Conservation (phyloP, 345 rosid species). For the Durio zibethinus region DNA sequence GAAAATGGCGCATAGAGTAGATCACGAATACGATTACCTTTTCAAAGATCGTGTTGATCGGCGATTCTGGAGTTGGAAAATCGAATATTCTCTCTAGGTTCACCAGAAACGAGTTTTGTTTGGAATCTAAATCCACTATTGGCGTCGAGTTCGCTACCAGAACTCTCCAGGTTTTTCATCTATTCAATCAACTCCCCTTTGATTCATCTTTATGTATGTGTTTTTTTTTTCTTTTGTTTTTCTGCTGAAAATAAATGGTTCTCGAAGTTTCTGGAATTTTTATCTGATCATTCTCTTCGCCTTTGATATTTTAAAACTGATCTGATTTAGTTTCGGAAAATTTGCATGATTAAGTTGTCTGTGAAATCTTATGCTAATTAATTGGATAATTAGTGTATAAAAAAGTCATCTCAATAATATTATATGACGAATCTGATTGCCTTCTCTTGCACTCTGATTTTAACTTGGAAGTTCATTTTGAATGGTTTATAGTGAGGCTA, state of each 20-base stretch:
- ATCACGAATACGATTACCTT: slow-evolving; percentile 65
- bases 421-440: neutral
- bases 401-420: neutral
- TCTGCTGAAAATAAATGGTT: neutral
- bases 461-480: neutral
- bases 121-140: slow-evolving; percentile 71
- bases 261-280: neutral
- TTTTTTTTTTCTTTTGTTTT: neutral
- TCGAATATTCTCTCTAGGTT: slow-evolving; percentile 69
- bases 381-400: neutral
- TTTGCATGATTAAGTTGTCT: neutral
- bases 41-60: slow-evolving; percentile 78
- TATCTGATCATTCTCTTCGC: neutral
- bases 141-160: slow-evolving; percentile 74
- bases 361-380: neutral
- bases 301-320: neutral
- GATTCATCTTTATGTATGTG: slow-evolving; percentile 5
- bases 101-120: slow-evolving; percentile 62
- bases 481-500: neutral
- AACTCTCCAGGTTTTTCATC: slow-evolving; percentile 47
- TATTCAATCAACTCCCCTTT: neutral
- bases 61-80: slow-evolving; percentile 78
- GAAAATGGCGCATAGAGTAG: slow-evolving; percentile 50
- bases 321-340: neutral
- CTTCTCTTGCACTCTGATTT: neutral